Evolutionary conservation across 305 asterid genomes (phyloP).

Genomic region (Striga hermonthica): DNA sequence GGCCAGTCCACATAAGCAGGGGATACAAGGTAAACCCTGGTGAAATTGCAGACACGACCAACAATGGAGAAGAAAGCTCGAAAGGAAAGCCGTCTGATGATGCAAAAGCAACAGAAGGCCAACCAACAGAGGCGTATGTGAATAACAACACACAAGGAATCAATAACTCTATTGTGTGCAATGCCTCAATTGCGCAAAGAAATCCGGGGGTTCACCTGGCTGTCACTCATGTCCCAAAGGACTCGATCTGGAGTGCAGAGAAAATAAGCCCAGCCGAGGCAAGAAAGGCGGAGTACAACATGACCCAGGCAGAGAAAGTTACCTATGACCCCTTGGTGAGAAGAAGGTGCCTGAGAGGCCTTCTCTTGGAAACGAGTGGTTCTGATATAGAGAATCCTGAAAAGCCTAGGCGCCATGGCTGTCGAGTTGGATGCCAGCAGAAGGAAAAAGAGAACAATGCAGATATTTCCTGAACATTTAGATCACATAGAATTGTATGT

Average conservation of each 20-base stretch:
- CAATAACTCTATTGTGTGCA: slow-evolving; percentile 71
- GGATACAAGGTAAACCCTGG: slow-evolving; percentile 61
- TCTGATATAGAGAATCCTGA: slow-evolving; percentile 53
- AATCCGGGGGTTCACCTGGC: slow-evolving; percentile 71
- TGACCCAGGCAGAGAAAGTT: slow-evolving; percentile 40
- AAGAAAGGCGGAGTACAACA: slow-evolving; percentile 46
- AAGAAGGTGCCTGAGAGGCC: slow-evolving; percentile 74
- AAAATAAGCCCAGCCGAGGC: slow-evolving; percentile 27
- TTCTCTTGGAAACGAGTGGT: slow-evolving; percentile 63
- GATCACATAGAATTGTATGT: not conserved
- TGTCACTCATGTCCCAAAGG: slow-evolving; percentile 35
- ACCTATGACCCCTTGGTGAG: slow-evolving; percentile 58
- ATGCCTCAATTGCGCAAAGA: slow-evolving; percentile 52
- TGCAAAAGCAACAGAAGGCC: slow-evolving; percentile 35
- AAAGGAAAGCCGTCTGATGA: slow-evolving; percentile 29
- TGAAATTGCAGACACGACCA: slow-evolving; percentile 34
- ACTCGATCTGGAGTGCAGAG: slow-evolving; percentile 33
- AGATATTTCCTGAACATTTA: slow-evolving; percentile 37
- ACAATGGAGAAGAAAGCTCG: slow-evolving; percentile 47
- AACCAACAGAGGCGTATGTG: slow-evolving; percentile 46
- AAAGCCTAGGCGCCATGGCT: slow-evolving; percentile 69
- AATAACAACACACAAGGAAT: slow-evolving; percentile 78
- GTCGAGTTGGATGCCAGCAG: slow-evolving; percentile 50
- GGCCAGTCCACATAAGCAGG: slow-evolving; percentile 56
- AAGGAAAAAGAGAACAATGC: slow-evolving; percentile 32